Base-by-base conservation (phyloP, 1,284 basidiomycete species). In the Psilocybe mexicana region DNA sequence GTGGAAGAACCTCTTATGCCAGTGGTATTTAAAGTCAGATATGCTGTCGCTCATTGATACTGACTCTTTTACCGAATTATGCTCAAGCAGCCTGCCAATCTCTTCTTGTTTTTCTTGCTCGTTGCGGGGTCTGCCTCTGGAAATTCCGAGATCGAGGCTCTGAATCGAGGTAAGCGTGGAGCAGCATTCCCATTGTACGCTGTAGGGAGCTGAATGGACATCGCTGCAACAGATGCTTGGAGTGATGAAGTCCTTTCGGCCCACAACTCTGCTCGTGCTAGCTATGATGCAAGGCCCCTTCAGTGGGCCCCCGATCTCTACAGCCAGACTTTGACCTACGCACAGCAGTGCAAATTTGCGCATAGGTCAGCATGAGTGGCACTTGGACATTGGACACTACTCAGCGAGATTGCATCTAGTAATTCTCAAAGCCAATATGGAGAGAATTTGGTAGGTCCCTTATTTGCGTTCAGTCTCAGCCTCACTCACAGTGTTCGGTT, bases 231-330 rank as follows among this genome's bases (percentile, higher is more conserved):
- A 65, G 64, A 65, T 53, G 53, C 52, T 33, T 63, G 61, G 54
- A 57, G 57, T 18, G 59, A 63, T 36, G 45, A 57, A 18, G 64
- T 56, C 25, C 43, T 65, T 30, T 38, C 40, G 30, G 6, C 43
- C 11, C 64, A 65, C 33, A 65, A 65, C 38, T 14, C 40, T 1
- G 42, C 52, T 25, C 57, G 64, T 24, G 61, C 51, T 18, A 60
- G 35, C 6, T 68, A 65, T 43, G 62, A 63, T 24, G 65, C 65
- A 1, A 10, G 8, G 0, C 54, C 62, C 10, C 38, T 68, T 5
- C 56, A 54, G 5, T 68, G 64, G 60, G 60, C 57, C 40, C 24
- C 58, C 23, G 47, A 44, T 10, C 59, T 68, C 23, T 66, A 64
- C 45, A 28, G 57, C 6, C 54, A 40, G 6, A 57, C 65, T 30